Base-by-base conservation (phyloP, 306 rosid genomes). In the Sechiopsis laciniata region DNA sequence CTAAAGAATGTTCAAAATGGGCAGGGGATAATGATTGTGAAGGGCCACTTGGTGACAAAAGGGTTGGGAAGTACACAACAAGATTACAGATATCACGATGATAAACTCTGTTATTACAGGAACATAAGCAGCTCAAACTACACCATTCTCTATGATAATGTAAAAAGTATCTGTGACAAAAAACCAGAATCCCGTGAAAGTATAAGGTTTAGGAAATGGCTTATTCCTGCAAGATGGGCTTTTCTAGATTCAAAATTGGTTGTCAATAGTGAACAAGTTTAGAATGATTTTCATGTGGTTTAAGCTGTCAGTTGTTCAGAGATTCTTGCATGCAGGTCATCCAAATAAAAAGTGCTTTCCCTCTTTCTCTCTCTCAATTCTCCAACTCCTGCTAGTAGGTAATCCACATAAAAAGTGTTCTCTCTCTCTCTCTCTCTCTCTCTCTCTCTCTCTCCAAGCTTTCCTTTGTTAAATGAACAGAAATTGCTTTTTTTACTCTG, bases 51-150 rank as follows among this genome's bases (percentile, higher is more conserved):
- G 83, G 90, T 91, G 16, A 51, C 74, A 51, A 78, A 79, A n/a
- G 97, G 95, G 69, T 5, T 74, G 54, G 96, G 96, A 15, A 78
- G 84, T 74, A 94, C 96, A 17, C 85, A 86, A 56, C 90, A 94
- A 86, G 86, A 80, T 76, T 91, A 86, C 78, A 73, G 68, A 67
- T 91, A 82, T 37, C 71, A 54, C 50, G 83, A 88, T 46, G 72
- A 61, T 54, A 74, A 56, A 22, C 61, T 58, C 15, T 94, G 97
- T 72, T 94, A 91, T 78, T 85, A 71, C 4, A 84, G 97, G 84
- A 85, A 85, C 79, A 76, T 91, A 20, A 91, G 95, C 74, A 83
- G 95, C 84, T 87, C 89, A 60, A 85, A 94, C 80, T 91, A 81
- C 78, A 87, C 94, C 19, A 84, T 90, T 75, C 85, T 88, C 9